Conservation (phyloP, 2,329 filamentous ascomycete species). For the Fusarium verticillioides region DNA sequence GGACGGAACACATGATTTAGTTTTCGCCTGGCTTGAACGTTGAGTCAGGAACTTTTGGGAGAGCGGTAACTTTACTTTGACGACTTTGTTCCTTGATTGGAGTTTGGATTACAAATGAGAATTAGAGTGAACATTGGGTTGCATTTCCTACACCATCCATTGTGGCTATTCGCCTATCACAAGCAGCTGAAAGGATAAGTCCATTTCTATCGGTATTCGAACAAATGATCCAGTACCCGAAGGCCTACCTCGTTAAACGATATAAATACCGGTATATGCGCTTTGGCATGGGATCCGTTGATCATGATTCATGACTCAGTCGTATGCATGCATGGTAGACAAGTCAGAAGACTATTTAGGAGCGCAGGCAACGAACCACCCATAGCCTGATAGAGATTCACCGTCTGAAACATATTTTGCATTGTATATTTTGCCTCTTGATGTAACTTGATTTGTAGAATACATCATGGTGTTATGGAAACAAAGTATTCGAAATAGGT, state of each 20-base stretch:
- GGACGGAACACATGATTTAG: slow-evolving; percentile 1
- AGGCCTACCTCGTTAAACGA: no score
- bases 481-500: not conserved
- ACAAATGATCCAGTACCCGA: not conserved
- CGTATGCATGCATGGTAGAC: not conserved
- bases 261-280: not conserved
- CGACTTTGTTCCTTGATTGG: not conserved
- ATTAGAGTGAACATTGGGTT: not conserved
- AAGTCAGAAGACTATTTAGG: not conserved
- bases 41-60: not conserved
- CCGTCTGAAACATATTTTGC: not conserved
- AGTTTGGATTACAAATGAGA: not conserved
- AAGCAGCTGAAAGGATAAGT: not conserved
- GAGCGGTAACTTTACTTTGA: not conserved
- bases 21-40: slow-evolving; percentile 10
- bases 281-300: not conserved
- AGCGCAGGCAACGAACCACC: not conserved
- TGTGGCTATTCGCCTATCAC: not conserved
- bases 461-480: not conserved
- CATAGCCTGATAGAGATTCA: not conserved
- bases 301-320: not conserved
- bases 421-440: not conserved
- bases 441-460: not conserved
- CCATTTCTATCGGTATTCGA: not conserved
- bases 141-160: not conserved